Conservation (phyloP, 192 early-diverging fungal genomes). For the Jimgerdemannia flammicorona region DNA sequence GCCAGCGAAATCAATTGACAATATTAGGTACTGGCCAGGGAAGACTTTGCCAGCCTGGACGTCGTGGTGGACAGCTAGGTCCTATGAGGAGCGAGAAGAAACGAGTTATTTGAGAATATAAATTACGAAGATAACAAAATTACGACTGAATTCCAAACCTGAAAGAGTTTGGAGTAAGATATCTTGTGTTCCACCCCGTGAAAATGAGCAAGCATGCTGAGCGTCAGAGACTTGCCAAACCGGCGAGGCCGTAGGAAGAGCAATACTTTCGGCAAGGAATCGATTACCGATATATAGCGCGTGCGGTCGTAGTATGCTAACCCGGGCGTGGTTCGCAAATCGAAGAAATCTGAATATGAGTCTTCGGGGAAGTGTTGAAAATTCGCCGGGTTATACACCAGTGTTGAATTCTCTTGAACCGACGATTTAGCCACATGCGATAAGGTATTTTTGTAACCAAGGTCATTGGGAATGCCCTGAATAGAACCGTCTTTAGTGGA, state of each 20-base stretch:
- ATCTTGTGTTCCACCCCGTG: background rate
- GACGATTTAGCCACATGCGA: too few relatives aligned
- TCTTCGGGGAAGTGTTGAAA: background rate
- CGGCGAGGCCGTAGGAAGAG: slow-evolving; percentile 8
- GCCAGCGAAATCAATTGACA: background rate
- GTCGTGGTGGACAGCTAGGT: background rate
- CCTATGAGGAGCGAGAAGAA: background rate
- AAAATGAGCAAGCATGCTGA: slow-evolving; percentile 3
- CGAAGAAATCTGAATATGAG: background rate
- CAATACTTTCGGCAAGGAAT: slow-evolving; percentile 7
- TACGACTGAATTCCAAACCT: background rate
- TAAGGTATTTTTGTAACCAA: too few relatives aligned
- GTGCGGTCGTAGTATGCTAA: background rate
- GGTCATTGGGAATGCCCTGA: too few relatives aligned
- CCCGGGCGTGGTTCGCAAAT: background rate
- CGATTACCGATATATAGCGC: background rate
- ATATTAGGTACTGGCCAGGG: background rate
- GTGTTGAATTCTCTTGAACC: background rate
- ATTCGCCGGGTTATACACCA: background rate
- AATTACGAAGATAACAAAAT: background rate
- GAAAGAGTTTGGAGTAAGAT: background rate
- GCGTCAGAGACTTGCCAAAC: slow-evolving; percentile 13
- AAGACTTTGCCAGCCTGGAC: background rate
- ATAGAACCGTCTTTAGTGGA: too few relatives aligned
- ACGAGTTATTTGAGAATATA: background rate